Conservation (phyloP, 2,329 filamentous ascomycete species). For the Simplicillium aogashimaense region DNA sequence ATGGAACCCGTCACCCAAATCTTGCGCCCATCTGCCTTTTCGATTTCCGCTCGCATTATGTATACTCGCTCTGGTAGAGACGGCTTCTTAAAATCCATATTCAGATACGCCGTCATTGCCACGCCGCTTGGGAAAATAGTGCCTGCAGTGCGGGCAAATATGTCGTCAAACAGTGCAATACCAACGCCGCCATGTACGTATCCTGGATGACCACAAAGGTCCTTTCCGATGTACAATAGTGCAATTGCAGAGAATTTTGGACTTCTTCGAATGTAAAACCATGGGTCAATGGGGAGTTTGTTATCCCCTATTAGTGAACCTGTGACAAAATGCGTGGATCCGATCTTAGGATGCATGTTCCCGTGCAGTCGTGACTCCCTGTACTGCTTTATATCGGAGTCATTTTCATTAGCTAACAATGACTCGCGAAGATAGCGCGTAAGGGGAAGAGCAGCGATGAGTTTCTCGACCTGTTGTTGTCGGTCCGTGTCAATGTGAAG, state of each 20-base stretch:
- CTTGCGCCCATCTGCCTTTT: constrained; percentile 1
- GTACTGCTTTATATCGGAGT: no score
- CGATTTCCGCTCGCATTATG: constrained; percentile 1
- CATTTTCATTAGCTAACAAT: no score
- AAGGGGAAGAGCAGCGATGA: no score
- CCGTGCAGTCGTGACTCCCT: constrained; percentile 2
- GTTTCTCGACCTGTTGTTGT: no score
- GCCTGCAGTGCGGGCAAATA: constrained; percentile 2
- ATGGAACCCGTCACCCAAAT: constrained; percentile 2
- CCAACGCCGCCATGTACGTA: constrained; percentile 1
- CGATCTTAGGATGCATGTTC: background rate
- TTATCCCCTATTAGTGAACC: background rate
- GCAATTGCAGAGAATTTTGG: no score
- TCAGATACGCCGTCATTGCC: constrained; percentile 3
- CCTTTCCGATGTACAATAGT: no score
- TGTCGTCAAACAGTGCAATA: constrained; percentile 3
- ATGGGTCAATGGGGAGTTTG: no score
- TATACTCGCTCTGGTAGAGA: background rate
- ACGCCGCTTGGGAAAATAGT: constrained; percentile 1
- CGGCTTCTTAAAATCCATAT: constrained; percentile 2
- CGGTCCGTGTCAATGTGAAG: no score
- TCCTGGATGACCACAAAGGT: constrained; percentile 1
- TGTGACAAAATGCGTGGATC: constrained; percentile 1
- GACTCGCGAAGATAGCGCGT: no score
- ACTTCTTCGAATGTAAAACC: no score